phyloP scores from a whole-genome alignment of 1,139 yeast genomes.

The Debaryomyces subglobosus region DNA sequence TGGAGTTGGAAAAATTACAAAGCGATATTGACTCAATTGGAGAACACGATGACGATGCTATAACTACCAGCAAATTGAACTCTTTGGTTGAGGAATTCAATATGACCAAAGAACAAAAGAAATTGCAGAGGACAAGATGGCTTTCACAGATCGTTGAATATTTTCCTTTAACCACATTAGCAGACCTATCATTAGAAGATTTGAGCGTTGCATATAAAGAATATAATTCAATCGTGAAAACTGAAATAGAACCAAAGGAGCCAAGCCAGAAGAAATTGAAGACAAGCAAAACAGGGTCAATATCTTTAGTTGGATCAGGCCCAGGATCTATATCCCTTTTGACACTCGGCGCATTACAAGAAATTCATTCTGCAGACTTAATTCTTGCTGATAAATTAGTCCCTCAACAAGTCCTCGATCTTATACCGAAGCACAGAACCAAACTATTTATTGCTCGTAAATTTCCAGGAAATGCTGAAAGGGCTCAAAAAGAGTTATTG shows the following conservation, averaged over 20 bases:
- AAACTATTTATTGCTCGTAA: conserved; percentile 85
- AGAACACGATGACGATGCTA: conserved; percentile 71
- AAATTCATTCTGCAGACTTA: conserved; percentile 79
- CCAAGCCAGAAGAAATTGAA: conserved; percentile 8
- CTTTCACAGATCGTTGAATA: conserved; percentile 89
- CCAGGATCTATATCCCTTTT: conserved; percentile 87
- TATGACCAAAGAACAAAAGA: conserved; percentile 54
- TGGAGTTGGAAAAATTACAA: conserved; percentile 23
- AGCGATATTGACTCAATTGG: conserved; percentile 43
- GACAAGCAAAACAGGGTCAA: conserved; percentile 46
- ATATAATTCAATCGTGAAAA: conserved; percentile 6
- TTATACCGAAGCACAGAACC: conserved; percentile 71
- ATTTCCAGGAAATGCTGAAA: conserved; percentile 96
- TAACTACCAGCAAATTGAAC: conserved; percentile 61
- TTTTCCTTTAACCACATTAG: conserved; percentile 73
- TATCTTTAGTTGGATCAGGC: conserved; percentile 89
- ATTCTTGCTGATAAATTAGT: conserved; percentile 90
- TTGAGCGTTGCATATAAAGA: conserved; percentile 45
- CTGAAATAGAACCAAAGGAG: conserved; percentile 7
- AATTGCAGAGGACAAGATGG: conserved; percentile 75
- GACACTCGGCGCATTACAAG: conserved; percentile 83
- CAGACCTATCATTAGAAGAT: conserved; percentile 58
- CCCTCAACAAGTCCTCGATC: conserved; percentile 81
- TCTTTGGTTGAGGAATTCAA: conserved; percentile 62
- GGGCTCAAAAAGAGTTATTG: conserved; percentile 85